Evolutionary conservation across 768 basidiomycete species (phyloP), one percentile per base, ranked within the genome.

Genomic region (Lyophyllum semitale): DNA sequence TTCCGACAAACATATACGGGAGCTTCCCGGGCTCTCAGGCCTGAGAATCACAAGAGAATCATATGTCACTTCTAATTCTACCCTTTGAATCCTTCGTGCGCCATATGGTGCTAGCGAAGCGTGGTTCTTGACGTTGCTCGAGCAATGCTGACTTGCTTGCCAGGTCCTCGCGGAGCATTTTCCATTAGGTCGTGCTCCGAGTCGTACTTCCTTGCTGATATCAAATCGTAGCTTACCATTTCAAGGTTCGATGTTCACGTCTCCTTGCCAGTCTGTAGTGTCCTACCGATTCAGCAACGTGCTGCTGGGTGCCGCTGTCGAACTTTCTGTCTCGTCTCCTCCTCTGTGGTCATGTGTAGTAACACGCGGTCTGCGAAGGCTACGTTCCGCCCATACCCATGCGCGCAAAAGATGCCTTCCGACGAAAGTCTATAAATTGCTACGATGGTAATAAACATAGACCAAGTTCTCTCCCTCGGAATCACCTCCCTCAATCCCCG

Each of bases 331-430:
- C 25, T n/a, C 22, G 7, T 42, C 43, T 18, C 27, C 8, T 3
- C 12, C 37, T 32, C 27, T 26, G 27, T 51, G 22, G 32, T 51
- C 38, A 29, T 33, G 37, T 23, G 50, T 30, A 4, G 40, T 17
- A 29, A 18, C 40, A 51, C 40, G 50, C 50, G 50, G 40, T 41
- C 50, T 18, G 12, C 27, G 40, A 32, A 41, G 50, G 25, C 35
- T 6, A 51, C 5, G 50, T 32, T 41, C 40, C 50, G 50, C 13
- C 38, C 38, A 51, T 23, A 4, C 18, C 40, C 37, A 32, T 42
- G 20, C 37, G 29, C 40, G 23, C 38, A 30, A 41, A 42, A 51
- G 8, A 42, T 17, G 37, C 23, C 33, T n/a, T 29, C 17, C 25
- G 23, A 40, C 12, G 25, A 45, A 25, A 33, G n/a, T 9, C 29